These are phyloP conservation scores for Coemansia sp. DNA, from an alignment of 192 early-diverging fungal genomes.

Conservation along the genomic window DNA sequence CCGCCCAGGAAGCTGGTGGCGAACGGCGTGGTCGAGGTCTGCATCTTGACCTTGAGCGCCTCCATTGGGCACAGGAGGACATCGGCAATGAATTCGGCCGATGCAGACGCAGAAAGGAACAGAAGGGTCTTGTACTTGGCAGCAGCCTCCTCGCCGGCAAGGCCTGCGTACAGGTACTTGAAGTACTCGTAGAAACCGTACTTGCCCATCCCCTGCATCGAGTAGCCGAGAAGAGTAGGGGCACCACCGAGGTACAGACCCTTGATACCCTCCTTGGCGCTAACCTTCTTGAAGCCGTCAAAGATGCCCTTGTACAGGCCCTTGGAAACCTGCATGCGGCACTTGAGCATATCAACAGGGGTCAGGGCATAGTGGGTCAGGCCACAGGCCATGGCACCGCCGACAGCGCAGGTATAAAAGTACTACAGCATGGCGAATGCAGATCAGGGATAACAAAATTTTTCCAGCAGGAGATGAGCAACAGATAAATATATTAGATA, in stretches of 20 bases:
- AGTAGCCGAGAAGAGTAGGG: constrained; percentile 84
- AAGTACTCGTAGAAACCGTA: constrained; percentile 91
- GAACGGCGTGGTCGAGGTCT: constrained; percentile 75
- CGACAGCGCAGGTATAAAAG: constrained; percentile 63
- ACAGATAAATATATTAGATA: too few species aligned
- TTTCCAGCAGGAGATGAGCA: background rate
- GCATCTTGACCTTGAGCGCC: constrained; percentile 85
- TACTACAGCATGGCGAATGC: constrained; percentile 36
- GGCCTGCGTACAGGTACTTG: constrained; percentile 70
- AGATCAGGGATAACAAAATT: background rate
- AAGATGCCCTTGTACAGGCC: constrained; percentile 54
- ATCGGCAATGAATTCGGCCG: constrained; percentile 82
- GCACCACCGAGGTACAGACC: constrained; percentile 75
- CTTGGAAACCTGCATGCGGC: constrained; percentile 60
- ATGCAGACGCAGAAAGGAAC: constrained; percentile 72
- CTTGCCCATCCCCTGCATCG: constrained; percentile 81
- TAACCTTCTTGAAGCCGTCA: constrained; percentile 59
- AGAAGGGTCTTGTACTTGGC: constrained; percentile 72
- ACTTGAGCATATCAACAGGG: constrained; percentile 60
- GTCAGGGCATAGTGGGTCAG: constrained; percentile 66
- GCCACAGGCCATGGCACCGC: constrained; percentile 66
- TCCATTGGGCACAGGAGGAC: constrained; percentile 82
- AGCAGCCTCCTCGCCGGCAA: constrained; percentile 69
- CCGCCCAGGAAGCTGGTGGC: constrained; percentile 68
- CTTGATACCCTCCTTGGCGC: constrained; percentile 64